Conservation (phyloP, 2,329 filamentous ascomycete genomes). For the Pseudocercospora musae region DNA sequence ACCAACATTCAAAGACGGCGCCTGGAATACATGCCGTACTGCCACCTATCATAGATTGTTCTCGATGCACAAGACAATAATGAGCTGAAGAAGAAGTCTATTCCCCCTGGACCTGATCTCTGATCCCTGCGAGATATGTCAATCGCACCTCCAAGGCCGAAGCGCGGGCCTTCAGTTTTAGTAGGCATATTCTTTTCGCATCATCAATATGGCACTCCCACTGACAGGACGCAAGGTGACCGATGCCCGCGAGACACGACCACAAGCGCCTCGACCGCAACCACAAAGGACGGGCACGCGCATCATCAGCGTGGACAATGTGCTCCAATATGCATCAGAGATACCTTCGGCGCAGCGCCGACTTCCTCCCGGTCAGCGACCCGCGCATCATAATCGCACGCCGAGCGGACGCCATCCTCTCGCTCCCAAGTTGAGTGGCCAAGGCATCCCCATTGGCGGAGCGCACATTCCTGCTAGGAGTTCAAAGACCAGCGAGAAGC, state of each 20-base stretch:
- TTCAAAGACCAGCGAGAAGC: conserved; percentile 91
- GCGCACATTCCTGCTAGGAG: conserved; percentile 73
- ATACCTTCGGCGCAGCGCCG: conserved; percentile 92
- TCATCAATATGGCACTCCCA: conserved; percentile 12
- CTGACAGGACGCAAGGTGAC: conserved; percentile 23
- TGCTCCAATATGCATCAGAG: conserved; percentile 89
- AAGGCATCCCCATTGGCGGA: conserved; percentile 40
- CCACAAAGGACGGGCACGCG: conserved; percentile 51
- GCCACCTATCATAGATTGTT: too few relatives aligned
- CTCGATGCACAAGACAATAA: too few relatives aligned
- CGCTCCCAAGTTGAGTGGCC: conserved; percentile 55
- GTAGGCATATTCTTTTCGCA: conserved; percentile 12
- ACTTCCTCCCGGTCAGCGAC: conserved; percentile 58
- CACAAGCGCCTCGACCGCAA: conserved; percentile 20
- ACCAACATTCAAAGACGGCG: too few relatives aligned
- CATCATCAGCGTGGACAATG: conserved; percentile 85
- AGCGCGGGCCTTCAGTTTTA: conserved; percentile 22
- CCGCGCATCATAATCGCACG: conserved; percentile 43
- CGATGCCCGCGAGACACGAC: conserved; percentile 21
- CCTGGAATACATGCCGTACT: neutral
- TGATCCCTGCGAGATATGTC: neutral
- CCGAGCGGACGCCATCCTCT: conserved; percentile 51
- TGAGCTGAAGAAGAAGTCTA: neutral
- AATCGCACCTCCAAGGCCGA: conserved; percentile 17
- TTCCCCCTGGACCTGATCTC: neutral